A percentile compares a stretch with the other conserved stretches of the same genome.
Evolutionary conservation across 352 stramenopile species (phyloP).

Genomic region (Phytophthora lateralis): DNA sequence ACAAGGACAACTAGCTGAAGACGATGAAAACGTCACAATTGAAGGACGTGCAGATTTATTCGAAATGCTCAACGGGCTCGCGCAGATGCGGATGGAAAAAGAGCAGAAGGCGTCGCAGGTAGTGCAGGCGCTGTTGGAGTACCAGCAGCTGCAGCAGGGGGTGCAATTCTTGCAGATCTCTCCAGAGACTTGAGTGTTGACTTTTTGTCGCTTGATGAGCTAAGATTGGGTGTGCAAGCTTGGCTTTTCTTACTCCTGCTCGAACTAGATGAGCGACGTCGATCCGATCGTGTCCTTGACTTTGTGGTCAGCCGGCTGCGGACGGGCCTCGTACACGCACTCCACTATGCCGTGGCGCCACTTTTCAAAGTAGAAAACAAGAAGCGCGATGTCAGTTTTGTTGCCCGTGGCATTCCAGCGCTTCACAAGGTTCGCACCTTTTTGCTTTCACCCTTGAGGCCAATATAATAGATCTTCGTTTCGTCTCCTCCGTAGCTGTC

Average conservation of each 20-base stretch:
- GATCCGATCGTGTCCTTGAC: conserved; percentile 55
- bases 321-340: conserved; percentile 82
- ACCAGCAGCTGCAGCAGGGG: conserved; percentile 52
- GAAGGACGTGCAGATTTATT: conserved; percentile 49
- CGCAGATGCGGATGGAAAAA: conserved; percentile 64
- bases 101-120: conserved; percentile 59
- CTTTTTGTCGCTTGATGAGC: conserved; percentile 1
- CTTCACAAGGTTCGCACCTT: conserved; percentile 49
- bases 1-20: conserved; percentile 5
- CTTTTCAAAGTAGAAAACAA: conserved; percentile 38
- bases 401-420: conserved; percentile 1
- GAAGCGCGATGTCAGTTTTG: conserved; percentile 14
- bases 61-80: conserved; percentile 60
- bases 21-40: conserved; percentile 8
- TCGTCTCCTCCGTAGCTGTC: conserved; percentile 76
- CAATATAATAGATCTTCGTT: conserved; percentile 87
- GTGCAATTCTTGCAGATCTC: conserved; percentile 35
- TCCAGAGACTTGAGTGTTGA: conserved; percentile 23
- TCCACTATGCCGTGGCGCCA: conserved; percentile 87
- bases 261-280: conserved; percentile 53
- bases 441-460: conserved; percentile 86
- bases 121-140: conserved; percentile 58
- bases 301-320: conserved; percentile 81
- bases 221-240: neutral
- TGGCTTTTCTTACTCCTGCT: conserved; percentile 2